These are phyloP conservation scores for Paraglomus occultum DNA, from an alignment of 192 early-diverging fungal species.

Conservation along the genomic window DNA sequence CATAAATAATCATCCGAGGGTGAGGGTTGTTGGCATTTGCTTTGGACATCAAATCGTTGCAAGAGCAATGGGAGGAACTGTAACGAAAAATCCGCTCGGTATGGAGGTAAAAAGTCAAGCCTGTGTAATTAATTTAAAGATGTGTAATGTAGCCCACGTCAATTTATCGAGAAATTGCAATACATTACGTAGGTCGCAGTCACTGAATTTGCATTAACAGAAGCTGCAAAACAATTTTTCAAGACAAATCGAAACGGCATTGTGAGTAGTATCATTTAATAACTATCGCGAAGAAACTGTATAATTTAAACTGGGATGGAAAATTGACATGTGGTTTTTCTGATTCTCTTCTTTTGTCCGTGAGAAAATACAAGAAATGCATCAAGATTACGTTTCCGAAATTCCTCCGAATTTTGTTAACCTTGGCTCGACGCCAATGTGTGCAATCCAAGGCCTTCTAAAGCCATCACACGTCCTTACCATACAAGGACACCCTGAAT, in stretches of 20 bases:
- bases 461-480: constrained; percentile 55
- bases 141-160: neutral
- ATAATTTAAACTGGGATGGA: neutral
- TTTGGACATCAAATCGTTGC: constrained; percentile 87
- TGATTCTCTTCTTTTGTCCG: constrained; percentile 1
- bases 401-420: constrained; percentile 62
- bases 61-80: constrained; percentile 59
- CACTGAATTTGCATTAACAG: constrained; percentile 1
- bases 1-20: constrained; percentile 33
- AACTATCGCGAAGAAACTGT: neutral
- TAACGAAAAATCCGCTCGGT: constrained; percentile 56
- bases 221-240: constrained; percentile 3
- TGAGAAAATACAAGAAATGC: constrained; percentile 61
- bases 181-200: neutral
- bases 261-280: constrained; percentile 24
- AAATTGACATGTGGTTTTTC: neutral
- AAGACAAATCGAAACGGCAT: constrained; percentile 25
- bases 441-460: constrained; percentile 61
- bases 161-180: neutral
- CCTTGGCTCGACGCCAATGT: constrained; percentile 51
- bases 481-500: constrained; percentile 75
- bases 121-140: neutral
- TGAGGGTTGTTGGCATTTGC: constrained; percentile 69
- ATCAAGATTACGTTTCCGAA: constrained; percentile 61
- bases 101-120: constrained; percentile 65